Evolutionary conservation across 2,329 filamentous ascomycete species (phyloP).

Genomic region (Macrophomina tecta): DNA sequence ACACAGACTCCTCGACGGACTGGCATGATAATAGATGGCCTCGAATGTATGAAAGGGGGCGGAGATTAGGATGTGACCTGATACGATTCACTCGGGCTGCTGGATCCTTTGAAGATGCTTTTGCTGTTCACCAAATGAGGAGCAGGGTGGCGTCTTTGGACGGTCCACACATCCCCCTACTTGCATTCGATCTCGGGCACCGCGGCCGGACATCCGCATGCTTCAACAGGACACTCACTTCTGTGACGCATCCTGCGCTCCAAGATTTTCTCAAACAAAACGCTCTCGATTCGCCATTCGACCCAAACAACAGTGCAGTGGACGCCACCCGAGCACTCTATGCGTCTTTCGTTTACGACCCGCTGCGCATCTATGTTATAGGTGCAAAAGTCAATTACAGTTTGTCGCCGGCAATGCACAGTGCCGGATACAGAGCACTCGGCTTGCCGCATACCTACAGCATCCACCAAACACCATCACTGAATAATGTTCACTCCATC

Average conservation of each 20-base stretch:
- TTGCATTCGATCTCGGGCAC: conserved; percentile 69
- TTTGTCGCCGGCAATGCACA: conserved; percentile 79
- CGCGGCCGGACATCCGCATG: conserved; percentile 69
- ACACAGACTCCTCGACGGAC: conserved; percentile 49
- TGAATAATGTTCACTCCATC: conserved; percentile 68
- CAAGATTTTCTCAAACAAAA: conserved; percentile 3
- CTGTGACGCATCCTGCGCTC: conserved; percentile 56
- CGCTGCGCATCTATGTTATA: conserved; percentile 75
- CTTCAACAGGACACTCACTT: conserved; percentile 69
- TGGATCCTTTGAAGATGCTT: conserved; percentile 65
- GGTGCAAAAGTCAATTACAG: conserved; percentile 76
- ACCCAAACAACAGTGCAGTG: conserved; percentile 62
- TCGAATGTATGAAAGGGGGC: conserved; percentile 64
- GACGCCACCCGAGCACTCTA: conserved; percentile 71
- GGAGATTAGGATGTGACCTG: conserved; percentile 62
- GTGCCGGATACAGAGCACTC: conserved; percentile 68
- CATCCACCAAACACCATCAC: conserved; percentile 66
- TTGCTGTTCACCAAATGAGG: conserved; percentile 63
- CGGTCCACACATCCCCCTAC: conserved; percentile 58
- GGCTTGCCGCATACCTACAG: conserved; percentile 73
- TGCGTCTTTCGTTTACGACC: conserved; percentile 69
- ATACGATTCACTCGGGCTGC: conserved; percentile 67
- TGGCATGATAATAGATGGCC: conserved; percentile 66
- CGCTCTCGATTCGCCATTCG: not conserved
- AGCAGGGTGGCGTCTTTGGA: conserved; percentile 54